Base-by-base conservation (phyloP, 1,284 basidiomycete species). In the Fomitopsis pinicola region DNA sequence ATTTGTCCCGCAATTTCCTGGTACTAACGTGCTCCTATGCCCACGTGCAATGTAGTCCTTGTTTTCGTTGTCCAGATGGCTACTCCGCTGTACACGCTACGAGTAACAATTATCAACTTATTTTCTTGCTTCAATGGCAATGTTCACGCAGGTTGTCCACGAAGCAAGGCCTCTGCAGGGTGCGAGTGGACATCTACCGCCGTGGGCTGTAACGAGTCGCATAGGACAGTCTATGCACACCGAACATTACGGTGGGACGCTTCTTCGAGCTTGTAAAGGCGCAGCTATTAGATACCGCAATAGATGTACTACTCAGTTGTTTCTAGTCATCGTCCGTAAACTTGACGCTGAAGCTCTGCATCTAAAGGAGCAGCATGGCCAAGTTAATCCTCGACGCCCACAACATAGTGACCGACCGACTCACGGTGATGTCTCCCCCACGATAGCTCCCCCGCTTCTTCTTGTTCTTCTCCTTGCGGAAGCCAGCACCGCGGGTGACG, bases 391-490 rank as follows among this genome's bases (percentile, higher is more conserved):
- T 54, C 55, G 44, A 28, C 28, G 46, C 55, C 6, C 22, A 54
- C 36, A 48, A 5, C 22, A 30, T 33, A 52, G 30, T n/a, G 5
- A 9, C 10, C 22, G 5, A 9, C 10, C 22, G 45, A 78, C 85
- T 73, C 71, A 94, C 91, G 40, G 94, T 95, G 64, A 97, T 97
- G 68, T 94, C 92, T 40, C 95, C 95, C 19, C 95, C 95, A 55
- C 85, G 85, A 75, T 97, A 97, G 65, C 90, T 93, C 3, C 95
- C 97, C 68, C 92, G 82, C 79, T 99, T 98, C 80, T 98, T 98
- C 86, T 99, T 99, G 80, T 98, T 98, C 80, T 99, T 98, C 81
- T 98, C 97, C 77, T 98, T 99, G 59, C 95, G 86, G 81, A 99
- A 99, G 8, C 94, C 93, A 55, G 92, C 91, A 12, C 97, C 97